Evolutionary conservation across 768 basidiomycete species (phyloP), one percentile per base, ranked within the genome.

Genomic region (Hygrophorus russula): DNA sequence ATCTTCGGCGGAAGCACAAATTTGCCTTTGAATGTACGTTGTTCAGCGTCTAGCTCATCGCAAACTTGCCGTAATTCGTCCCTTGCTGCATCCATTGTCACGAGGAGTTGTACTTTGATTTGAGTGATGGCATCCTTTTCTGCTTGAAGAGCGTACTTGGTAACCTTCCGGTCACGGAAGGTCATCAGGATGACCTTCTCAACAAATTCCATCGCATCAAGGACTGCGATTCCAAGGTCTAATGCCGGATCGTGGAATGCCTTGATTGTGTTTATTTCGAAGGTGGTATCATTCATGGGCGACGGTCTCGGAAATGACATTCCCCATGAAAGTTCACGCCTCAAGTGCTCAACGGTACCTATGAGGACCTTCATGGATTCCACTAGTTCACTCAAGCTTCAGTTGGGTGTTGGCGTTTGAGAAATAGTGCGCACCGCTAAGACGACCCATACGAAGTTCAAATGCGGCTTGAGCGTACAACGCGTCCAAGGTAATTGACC

Each of bases 291-390:
- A 17, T 37, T 45, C 20, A 41, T 36, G 27, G 46, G 18, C 24
- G 39, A 36, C 27, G 29, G 32, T 19, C 27, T 37, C 32, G 56
- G 54, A 34, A 58, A 54, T 2, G 57, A 47, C 51, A 63, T 60
- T 14, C 65, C 68, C 63, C 67, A 66, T 3, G 68, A 64, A 8
- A 73, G 53, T 46, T 70, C 69, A 27, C 69, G 60, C 5, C 71
- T 64, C 6, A 68, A 46, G 45, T 71, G 68, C 53, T 72, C 71
- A 9, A 71, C 59, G 4, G 61, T 66, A 14, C 62, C 58, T 13
- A 69, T 60, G 14, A 72, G 58, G 13, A 68, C 66, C 30, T 66
- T 67, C 12, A 73, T 59, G 6, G 62, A 60, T 41, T 66, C 61
- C 6, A 72, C 70, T 59, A 42, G 36, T 28, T 9, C 20, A 10